Percentiles rank a stretch among this genome's conserved stretches.
Conservation (phyloP, 352 stramenopile species). For the Pythium chondricola region DNA sequence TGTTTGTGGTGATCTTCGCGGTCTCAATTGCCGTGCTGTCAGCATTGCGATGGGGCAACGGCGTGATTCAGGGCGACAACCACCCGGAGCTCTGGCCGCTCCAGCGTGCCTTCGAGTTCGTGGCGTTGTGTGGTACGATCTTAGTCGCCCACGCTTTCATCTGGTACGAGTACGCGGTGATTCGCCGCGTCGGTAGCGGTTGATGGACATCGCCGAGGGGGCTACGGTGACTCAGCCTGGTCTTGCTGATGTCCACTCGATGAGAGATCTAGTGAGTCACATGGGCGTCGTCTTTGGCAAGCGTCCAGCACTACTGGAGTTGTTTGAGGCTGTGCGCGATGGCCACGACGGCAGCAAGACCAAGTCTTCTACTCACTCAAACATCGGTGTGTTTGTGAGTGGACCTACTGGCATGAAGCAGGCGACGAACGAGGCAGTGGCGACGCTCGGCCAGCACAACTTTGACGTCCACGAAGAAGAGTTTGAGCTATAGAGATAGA, state of each 20-base stretch:
- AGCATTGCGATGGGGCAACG: constrained; percentile 38
- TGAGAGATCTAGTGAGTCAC: constrained; percentile 19
- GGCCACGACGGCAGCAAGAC: constrained; percentile 14
- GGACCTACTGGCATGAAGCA: constrained; percentile 16
- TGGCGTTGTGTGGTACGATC: constrained; percentile 37
- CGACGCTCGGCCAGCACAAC: constrained; percentile 4
- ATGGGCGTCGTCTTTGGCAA: constrained; percentile 6
- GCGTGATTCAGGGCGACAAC: constrained; percentile 38
- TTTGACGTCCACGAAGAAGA: constrained; percentile 20
- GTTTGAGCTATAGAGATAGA: constrained; percentile 16
- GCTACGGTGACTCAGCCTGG: neutral
- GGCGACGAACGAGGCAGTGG: constrained; percentile 8
- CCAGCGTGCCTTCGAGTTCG: constrained; percentile 41
- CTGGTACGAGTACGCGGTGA: constrained; percentile 38
- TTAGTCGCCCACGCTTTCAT: constrained; percentile 42
- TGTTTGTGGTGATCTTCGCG: constrained; percentile 33
- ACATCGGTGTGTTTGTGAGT: constrained; percentile 19
- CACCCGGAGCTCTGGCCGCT: constrained; percentile 45
- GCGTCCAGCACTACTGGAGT: constrained; percentile 11
- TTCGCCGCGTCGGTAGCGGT: constrained; percentile 17
- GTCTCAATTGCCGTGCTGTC: constrained; percentile 30
- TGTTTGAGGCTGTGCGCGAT: constrained; percentile 7
- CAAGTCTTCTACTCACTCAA: no score
- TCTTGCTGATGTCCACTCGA: constrained; percentile 28
- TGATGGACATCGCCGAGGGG: neutral